Conservation (phyloP, 768 basidiomycete genomes). For the Neoboletus subvelutipes region DNA sequence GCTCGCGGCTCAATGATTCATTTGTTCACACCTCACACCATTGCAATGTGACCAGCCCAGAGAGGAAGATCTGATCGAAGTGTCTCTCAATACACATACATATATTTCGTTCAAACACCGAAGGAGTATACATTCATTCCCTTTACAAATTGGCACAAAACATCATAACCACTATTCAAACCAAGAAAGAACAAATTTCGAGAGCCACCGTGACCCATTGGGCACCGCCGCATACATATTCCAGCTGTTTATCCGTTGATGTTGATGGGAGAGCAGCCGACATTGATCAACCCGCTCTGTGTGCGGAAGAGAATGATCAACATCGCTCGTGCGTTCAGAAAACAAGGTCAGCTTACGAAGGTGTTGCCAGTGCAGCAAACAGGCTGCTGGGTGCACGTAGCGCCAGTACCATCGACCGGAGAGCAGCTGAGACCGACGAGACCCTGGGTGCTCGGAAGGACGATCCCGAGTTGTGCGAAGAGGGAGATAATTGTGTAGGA, state of each 20-base stretch:
- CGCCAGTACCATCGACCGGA: neutral
- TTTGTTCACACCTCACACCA: too few relatives aligned
- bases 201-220: neutral
- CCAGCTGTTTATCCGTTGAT: neutral
- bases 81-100: neutral
- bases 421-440: conserved; percentile 11
- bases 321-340: neutral
- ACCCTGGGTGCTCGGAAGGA: neutral
- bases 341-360: conserved; percentile 3
- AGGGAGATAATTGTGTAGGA: neutral
- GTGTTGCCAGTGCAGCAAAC: conserved; percentile 18
- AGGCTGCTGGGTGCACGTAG: conserved; percentile 9
- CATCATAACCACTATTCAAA: neutral
- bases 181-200: neutral
- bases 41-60: too few relatives aligned
- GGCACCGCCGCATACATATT: neutral
- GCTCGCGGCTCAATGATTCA: neutral
- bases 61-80: neutral
- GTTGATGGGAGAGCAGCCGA: conserved; percentile 10
- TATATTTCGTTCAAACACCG: neutral
- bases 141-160: neutral
- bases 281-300: conserved; percentile 4
- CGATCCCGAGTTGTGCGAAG: neutral
- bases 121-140: neutral
- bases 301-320: neutral